Percentiles rank a stretch among this genome's conserved stretches.
phyloP scores from a whole-genome alignment of 495 filamentous ascomycete genomes.

The Penicillium antarcticum region DNA sequence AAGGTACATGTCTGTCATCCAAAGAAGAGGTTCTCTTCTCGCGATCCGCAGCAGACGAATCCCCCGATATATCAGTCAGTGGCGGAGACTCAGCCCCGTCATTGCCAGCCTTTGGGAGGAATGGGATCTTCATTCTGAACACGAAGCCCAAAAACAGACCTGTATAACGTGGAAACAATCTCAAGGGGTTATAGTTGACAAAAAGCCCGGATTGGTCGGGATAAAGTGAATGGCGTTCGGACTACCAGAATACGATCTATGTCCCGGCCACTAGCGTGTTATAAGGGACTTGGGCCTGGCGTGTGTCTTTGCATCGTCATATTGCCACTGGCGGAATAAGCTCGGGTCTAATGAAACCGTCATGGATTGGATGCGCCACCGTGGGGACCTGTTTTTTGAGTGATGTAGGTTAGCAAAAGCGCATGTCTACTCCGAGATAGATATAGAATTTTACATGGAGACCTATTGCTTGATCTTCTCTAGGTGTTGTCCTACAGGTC shows the following conservation, averaged over 20 bases:
- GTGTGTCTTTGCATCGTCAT: slow-evolving; percentile 8
- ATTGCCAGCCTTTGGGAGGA: not conserved
- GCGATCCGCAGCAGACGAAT: not conserved
- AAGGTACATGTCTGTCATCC: slow-evolving; percentile 33
- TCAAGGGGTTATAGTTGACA: not conserved
- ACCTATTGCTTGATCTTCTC: not conserved
- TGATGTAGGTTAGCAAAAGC: not conserved
- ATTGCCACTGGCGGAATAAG: slow-evolving; percentile 11
- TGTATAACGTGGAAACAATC: slow-evolving; percentile 1
- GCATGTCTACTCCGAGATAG: no score
- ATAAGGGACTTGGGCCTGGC: not conserved
- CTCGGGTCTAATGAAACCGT: slow-evolving; percentile 4
- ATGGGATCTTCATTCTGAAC: slow-evolving; percentile 10
- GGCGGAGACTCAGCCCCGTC: slow-evolving; percentile 6
- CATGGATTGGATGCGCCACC: slow-evolving; percentile 5
- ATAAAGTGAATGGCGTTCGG: no score
- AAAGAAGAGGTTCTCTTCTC: slow-evolving; percentile 14
- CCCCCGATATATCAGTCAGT: slow-evolving; percentile 9
- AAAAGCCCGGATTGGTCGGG: not conserved
- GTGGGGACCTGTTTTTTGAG: not conserved
- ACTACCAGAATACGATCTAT: not conserved
- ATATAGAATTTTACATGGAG: not conserved
- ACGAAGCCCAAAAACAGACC: not conserved
- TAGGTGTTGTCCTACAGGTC: not conserved
- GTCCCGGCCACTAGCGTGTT: not conserved